Conservation (phyloP, 768 basidiomycete genomes). For the Pleurotus ostreatus region DNA sequence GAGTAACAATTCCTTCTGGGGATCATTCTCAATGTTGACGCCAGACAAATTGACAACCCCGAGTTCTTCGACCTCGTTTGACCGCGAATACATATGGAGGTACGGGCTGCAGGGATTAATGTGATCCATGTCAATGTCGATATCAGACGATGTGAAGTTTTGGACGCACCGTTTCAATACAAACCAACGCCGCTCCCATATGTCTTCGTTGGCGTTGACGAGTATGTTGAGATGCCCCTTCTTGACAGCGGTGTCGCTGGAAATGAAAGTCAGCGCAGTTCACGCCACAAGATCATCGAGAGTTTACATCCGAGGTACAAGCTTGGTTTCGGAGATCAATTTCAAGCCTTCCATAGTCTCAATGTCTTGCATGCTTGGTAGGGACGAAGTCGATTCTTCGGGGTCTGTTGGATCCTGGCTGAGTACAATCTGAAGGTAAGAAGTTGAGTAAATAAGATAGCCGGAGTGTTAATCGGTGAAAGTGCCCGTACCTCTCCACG, state of each 20-base stretch:
- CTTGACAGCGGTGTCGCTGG: slow-evolving; percentile 79
- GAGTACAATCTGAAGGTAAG: slow-evolving; percentile 61
- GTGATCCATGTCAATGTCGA: slow-evolving; percentile 2
- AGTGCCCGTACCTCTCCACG: slow-evolving; percentile 57
- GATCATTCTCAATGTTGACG: slow-evolving; percentile 82
- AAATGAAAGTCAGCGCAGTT: neutral
- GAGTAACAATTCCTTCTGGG: slow-evolving; percentile 82
- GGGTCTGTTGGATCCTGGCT: slow-evolving; percentile 65
- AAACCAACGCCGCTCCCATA: slow-evolving; percentile 85
- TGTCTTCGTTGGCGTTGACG: slow-evolving; percentile 71
- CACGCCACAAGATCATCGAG: slow-evolving; percentile 2
- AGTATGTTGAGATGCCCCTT: slow-evolving; percentile 80
- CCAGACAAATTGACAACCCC: slow-evolving; percentile 80
- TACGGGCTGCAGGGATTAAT: slow-evolving; percentile 61
- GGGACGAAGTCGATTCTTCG: slow-evolving; percentile 36
- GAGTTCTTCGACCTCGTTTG: slow-evolving; percentile 80
- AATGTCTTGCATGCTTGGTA: slow-evolving; percentile 27
- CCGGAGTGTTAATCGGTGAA: slow-evolving; percentile 1
- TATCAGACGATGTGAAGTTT: slow-evolving; percentile 8
- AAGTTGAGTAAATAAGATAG: slow-evolving; percentile 13
- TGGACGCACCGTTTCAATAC: slow-evolving; percentile 70
- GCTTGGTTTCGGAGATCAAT: slow-evolving; percentile 67
- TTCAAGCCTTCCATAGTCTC: slow-evolving; percentile 53
- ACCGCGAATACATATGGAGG: slow-evolving; percentile 80
- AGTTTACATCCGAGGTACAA: slow-evolving; percentile 54